Base-by-base conservation (phyloP, 306 rosid genomes). In the Gynostemma pentaphyllum region DNA sequence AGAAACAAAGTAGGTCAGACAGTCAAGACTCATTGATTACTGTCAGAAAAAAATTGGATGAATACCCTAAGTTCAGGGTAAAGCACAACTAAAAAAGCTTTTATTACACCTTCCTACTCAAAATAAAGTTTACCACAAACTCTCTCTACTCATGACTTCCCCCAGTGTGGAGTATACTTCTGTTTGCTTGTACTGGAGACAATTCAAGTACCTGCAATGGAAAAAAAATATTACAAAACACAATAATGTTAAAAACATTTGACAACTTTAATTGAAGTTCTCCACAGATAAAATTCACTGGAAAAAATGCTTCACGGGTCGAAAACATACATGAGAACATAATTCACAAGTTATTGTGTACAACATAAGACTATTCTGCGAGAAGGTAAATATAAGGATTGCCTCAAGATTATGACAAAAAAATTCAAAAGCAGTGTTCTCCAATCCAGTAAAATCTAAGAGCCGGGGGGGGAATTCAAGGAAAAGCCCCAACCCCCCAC, bases 131-230 rank as follows among this genome's bases (percentile, higher is more conserved):
- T 45, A 19, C 29, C 44, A 45, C 27, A 64, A 28, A 29, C 41
- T 46, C 44, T 14, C 54, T 45, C 49, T 61, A 11, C 56, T 34
- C 45, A 30, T 45, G 15, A 64, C 69, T 46, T 64, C 56, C 51
- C 55, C 45, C 29, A 39, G 42, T 56, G 46, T 45, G 29, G 14
- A 45, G 32, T 32, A 19, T 7, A 16, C 44, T 10, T 29, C 21
- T 28, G 74, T 29, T 66, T 52, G 84, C 67, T 67, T 75, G 75
- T 72, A 72, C 76, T 69, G 67, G 65, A 64, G 79, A 69, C 73
- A 59, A 29, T 60, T 91, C 86, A 92, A 76, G 96, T 82, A 75
- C 87, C 98, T 92, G 90, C 78, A 88, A 66, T 37, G 71, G 23
- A 73, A 71, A 45, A 66, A 46, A 52, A 78, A 37, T 45, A 62